Percentiles rank a stretch among this genome's conserved stretches.
These are phyloP conservation scores for Oryza coarctata DNA, from an alignment of 176 grass and related monocot genomes.

Conservation along the genomic window DNA sequence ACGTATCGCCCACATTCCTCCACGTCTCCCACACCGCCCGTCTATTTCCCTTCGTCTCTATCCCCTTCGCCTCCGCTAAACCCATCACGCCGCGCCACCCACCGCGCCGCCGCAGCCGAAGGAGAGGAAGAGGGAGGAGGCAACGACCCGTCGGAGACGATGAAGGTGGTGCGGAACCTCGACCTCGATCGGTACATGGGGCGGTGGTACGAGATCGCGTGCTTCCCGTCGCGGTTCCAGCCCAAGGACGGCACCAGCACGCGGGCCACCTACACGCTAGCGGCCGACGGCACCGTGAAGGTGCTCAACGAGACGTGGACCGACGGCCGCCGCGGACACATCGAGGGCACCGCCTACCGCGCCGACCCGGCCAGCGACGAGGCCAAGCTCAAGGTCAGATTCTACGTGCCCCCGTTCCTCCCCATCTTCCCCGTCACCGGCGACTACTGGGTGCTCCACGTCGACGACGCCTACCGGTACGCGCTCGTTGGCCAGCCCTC, in stretches of 20 bases:
- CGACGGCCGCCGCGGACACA: slow-evolving; percentile 60
- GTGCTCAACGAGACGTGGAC: slow-evolving; percentile 89
- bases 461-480: slow-evolving; percentile 66
- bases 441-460: slow-evolving; percentile 90
- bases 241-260: slow-evolving; percentile 67
- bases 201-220: slow-evolving; percentile 81
- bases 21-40: neutral
- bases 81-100: neutral
- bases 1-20: neutral
- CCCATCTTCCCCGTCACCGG: slow-evolving; percentile 74
- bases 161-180: slow-evolving; percentile 48
- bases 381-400: slow-evolving; percentile 78
- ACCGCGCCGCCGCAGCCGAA: too few relatives aligned
- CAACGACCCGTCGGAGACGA: slow-evolving; percentile 8
- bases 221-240: slow-evolving; percentile 72
- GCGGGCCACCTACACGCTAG: slow-evolving; percentile 66
- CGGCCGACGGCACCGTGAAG: slow-evolving; percentile 46
- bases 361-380: slow-evolving; percentile 54
- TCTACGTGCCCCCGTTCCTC: slow-evolving; percentile 77
- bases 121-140: too few relatives aligned
- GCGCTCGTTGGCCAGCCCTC: slow-evolving; percentile 86
- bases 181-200: slow-evolving; percentile 75
- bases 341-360: slow-evolving; percentile 62
- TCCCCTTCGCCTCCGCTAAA: neutral
- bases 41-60: neutral